phyloP scores from a whole-genome alignment of 306 rosid species.

The Cyclanthera cordifolia region DNA sequence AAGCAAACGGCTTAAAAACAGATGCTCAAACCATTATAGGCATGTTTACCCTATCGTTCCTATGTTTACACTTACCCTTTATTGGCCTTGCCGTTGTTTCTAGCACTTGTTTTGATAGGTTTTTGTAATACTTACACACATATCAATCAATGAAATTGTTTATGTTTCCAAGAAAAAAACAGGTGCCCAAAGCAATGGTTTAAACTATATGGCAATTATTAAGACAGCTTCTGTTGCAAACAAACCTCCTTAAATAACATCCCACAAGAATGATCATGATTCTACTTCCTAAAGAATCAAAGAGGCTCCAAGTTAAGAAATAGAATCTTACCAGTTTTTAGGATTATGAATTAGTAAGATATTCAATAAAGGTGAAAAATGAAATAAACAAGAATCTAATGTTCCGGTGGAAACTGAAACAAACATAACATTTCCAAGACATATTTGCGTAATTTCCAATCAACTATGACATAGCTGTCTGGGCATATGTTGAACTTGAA shows the following conservation, averaged over 20 bases:
- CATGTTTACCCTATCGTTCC: no score
- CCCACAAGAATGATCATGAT: neutral
- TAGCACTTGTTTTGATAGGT: no score
- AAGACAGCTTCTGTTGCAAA: neutral
- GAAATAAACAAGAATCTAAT: neutral
- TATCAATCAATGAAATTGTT: neutral
- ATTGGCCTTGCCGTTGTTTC: no score
- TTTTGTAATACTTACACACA: no score
- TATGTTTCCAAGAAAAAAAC: neutral
- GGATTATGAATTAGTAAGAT: neutral
- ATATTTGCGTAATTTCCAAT: neutral
- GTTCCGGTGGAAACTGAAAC: neutral
- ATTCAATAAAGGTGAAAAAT: neutral
- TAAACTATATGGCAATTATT: neutral
- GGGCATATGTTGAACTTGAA: neutral
- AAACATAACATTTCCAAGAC: neutral
- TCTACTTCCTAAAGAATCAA: neutral
- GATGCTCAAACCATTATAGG: no score
- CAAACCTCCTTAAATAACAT: neutral
- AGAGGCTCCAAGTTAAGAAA: no score
- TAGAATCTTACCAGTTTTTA: no score
- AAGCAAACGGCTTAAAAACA: neutral
- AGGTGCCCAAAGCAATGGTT: neutral
- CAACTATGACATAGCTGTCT: neutral
- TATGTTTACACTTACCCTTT: no score